Conservation (phyloP, 2,329 filamentous ascomycete species). For the Alternaria brassicae region DNA sequence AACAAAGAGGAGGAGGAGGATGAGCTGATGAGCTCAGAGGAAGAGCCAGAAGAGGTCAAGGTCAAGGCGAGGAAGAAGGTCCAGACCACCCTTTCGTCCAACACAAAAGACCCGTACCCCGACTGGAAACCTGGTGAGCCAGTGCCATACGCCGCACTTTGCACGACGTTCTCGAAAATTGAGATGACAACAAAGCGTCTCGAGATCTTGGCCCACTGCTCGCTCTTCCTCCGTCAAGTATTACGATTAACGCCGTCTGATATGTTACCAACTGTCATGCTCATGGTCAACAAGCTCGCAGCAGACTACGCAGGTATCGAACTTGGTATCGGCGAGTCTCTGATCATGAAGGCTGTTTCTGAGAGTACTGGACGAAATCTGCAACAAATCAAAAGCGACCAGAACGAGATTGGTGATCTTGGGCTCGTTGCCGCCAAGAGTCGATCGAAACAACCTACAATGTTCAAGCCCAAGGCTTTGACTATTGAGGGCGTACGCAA, state of each 20-base stretch:
- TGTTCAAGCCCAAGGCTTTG: conserved; percentile 96
- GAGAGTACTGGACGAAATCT: conserved; percentile 90
- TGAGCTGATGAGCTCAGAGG: conserved; percentile 61
- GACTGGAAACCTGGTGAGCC: conserved; percentile 91
- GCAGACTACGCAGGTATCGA: conserved; percentile 97
- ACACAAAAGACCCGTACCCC: conserved; percentile 81
- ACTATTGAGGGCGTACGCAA: conserved; percentile 88
- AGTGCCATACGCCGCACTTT: conserved; percentile 93
- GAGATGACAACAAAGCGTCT: conserved; percentile 94
- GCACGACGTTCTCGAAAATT: conserved; percentile 91
- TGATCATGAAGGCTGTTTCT: conserved; percentile 98
- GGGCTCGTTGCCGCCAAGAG: conserved; percentile 95
- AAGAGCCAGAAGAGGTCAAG: conserved; percentile 72
- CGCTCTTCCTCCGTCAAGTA: conserved; percentile 92
- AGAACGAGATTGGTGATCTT: conserved; percentile 94
- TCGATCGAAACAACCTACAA: conserved; percentile 91
- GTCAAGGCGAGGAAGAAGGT: conserved; percentile 81
- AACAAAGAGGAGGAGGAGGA: conserved; percentile 47
- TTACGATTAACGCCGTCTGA: conserved; percentile 87
- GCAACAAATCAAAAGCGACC: conserved; percentile 89
- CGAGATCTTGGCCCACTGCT: conserved; percentile 86
- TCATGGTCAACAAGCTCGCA: conserved; percentile 98
- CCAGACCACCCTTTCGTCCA: conserved; percentile 74
- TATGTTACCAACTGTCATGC: conserved; percentile 82
- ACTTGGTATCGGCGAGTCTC: conserved; percentile 94